Percentiles rank a stretch among this genome's conserved stretches.
These are phyloP conservation scores for Amanita exitialis DNA, from an alignment of 768 basidiomycete species.

Conservation along the genomic window DNA sequence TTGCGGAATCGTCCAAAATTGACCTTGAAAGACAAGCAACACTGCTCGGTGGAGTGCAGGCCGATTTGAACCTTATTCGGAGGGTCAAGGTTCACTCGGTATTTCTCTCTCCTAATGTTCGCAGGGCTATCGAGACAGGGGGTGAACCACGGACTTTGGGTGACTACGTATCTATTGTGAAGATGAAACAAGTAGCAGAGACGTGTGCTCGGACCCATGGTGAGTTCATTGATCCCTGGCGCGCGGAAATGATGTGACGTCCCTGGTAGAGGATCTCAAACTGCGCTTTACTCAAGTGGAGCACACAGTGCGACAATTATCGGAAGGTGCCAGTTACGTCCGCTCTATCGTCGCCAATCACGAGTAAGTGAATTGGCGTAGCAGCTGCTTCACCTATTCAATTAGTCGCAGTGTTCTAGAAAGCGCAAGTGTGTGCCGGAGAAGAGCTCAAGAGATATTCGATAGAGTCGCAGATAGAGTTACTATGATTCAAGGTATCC, in stretches of 20 bases:
- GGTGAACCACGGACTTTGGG: slow-evolving; percentile 60
- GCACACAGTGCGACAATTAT: slow-evolving; percentile 39
- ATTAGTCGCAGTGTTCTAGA: slow-evolving; percentile 36
- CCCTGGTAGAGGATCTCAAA: slow-evolving; percentile 43
- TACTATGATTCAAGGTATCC: slow-evolving; percentile 5
- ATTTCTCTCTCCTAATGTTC: slow-evolving; percentile 58
- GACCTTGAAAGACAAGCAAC: slow-evolving; percentile 61
- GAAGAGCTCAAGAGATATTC: slow-evolving; percentile 49
- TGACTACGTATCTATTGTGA: slow-evolving; percentile 69
- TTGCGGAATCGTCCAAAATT: slow-evolving; percentile 41
- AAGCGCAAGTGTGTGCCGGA: slow-evolving; percentile 44
- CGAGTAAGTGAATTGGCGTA: slow-evolving; percentile 26
- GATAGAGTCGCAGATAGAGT: slow-evolving; percentile 23
- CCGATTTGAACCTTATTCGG: slow-evolving; percentile 63
- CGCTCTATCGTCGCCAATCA: slow-evolving; percentile 36
- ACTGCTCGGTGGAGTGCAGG: slow-evolving; percentile 53
- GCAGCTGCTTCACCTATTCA: not conserved
- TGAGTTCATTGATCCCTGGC: slow-evolving; percentile 19
- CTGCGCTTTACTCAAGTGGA: slow-evolving; percentile 45
- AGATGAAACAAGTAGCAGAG: slow-evolving; percentile 75
- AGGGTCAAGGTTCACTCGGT: slow-evolving; percentile 63
- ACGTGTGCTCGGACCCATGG: slow-evolving; percentile 63
- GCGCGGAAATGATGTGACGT: not conserved
- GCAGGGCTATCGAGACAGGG: slow-evolving; percentile 64
- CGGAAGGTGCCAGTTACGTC: slow-evolving; percentile 48